A percentile compares a stretch with the other conserved stretches of the same genome.
These are phyloP conservation scores for Coleophoma cylindrospora DNA, from an alignment of 2,329 filamentous ascomycete genomes.

Conservation along the genomic window DNA sequence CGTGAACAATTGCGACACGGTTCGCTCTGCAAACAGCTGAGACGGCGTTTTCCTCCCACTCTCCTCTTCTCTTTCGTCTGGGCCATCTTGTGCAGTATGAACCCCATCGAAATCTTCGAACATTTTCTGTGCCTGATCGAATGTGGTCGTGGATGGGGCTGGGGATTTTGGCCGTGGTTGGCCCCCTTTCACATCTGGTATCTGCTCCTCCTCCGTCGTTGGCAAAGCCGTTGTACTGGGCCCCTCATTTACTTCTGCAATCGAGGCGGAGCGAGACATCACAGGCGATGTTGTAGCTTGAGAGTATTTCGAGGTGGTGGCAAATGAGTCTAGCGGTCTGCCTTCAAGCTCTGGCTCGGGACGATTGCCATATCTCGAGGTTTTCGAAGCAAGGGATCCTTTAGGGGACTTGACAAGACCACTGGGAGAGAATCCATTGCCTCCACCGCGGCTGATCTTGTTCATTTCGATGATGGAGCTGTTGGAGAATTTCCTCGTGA, in stretches of 20 bases:
- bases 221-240: slow-evolving; percentile 18
- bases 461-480: slow-evolving; percentile 65
- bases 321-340: slow-evolving; percentile 26
- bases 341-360: slow-evolving; percentile 28
- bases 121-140: slow-evolving; percentile 58
- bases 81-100: slow-evolving; percentile 44
- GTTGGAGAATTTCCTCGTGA: slow-evolving; percentile 40
- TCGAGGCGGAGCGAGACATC: slow-evolving; percentile 15
- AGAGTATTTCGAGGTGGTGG: slow-evolving; percentile 13
- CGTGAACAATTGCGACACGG: slow-evolving; percentile 5
- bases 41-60: background rate
- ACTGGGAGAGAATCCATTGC: slow-evolving; percentile 58
- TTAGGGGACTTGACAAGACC: slow-evolving; percentile 64
- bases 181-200: slow-evolving; percentile 6
- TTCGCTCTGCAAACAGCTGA: background rate
- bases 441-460: slow-evolving; percentile 56
- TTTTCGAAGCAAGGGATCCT: slow-evolving; percentile 55
- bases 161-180: slow-evolving; percentile 18
- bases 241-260: slow-evolving; percentile 21
- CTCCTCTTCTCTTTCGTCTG: slow-evolving; percentile 3
- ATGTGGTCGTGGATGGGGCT: slow-evolving; percentile 37
- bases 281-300: slow-evolving; percentile 13
- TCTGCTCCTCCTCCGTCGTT: slow-evolving; percentile 9
- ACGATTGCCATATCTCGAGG: slow-evolving; percentile 30
- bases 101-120: slow-evolving; percentile 82